Evolutionary conservation across 495 filamentous ascomycete genomes (phyloP).

Genomic region (Neurospora sp.): DNA sequence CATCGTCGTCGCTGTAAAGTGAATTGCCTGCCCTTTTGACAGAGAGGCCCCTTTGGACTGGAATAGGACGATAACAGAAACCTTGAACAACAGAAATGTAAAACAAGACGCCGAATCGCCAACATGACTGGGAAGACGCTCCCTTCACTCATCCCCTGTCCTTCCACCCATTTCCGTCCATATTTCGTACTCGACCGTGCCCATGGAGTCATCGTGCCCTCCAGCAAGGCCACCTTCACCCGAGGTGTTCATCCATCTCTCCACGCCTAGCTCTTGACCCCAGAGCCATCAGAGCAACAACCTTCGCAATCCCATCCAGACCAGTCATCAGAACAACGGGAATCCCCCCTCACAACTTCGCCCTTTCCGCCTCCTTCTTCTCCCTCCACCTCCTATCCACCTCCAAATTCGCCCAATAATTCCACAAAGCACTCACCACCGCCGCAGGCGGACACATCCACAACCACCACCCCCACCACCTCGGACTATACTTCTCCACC

Average conservation of each 20-base stretch:
- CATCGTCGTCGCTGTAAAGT: not conserved
- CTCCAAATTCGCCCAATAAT: slow-evolving; percentile 54
- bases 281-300: no score
- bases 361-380: slow-evolving; percentile 55
- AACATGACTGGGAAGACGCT: not conserved
- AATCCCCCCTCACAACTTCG: slow-evolving; percentile 44
- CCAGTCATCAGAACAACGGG: not conserved
- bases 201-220: not conserved
- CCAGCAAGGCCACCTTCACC: no score
- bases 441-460: slow-evolving; percentile 64
- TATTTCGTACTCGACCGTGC: not conserved
- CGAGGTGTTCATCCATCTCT: no score
- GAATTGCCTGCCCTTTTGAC: not conserved
- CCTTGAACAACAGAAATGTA: not conserved
- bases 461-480: slow-evolving; percentile 73
- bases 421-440: slow-evolving; percentile 52
- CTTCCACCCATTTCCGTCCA: not conserved
- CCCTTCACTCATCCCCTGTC: not conserved
- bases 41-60: not conserved
- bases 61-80: not conserved
- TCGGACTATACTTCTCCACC: slow-evolving; percentile 52
- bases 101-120: not conserved
- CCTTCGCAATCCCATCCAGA: not conserved
- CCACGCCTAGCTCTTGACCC: no score
- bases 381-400: slow-evolving; percentile 60